Evolutionary conservation across 805 yeast genomes (phyloP), one percentile per base, ranked within the genome.

Genomic region (Kregervanrija fluxuum): DNA sequence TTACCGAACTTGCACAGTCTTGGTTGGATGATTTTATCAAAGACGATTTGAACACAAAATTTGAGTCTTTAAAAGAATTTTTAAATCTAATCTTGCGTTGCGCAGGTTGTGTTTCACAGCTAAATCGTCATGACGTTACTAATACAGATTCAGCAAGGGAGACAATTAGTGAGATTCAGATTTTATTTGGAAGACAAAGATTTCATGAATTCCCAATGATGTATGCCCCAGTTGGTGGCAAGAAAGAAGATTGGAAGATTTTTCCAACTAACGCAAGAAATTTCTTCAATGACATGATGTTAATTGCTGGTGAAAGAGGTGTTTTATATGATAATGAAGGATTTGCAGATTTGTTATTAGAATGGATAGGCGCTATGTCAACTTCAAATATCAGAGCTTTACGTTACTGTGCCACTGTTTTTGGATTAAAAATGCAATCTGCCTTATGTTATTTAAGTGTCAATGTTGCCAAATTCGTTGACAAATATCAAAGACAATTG

Each of bases 361-460:
- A 85, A 4, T 89, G 97, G 97, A 62, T 89, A 12, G 71, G 83
- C 1, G 74, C 88, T 0, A 66, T 90, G 43, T 77, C 91, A 1
- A 78, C 86, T 0, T 77, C 88, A 14, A 73, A 77, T 33, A 66
- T 84, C 9, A 71, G 96, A 49, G 76, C 93, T 1, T 69, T 90
- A 46, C 71, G 97, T 57, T 79, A 72, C 53, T 74, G 79, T 2
- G 66, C 95, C 0, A 79, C 95, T 0, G 48, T 75, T 4, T 65
- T 80, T 3, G 66, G 85, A 17, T 69, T 85, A 32, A 61, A 69
- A 10, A 73, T 88, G 48, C 82, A 84, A 55, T 74, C 82, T 8
- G 67, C 73, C 10, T 59, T 89, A 35, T 79, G 89, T 52, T 68
- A 69, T 14, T 65, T 76, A 4, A 66, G 73, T 8, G 71, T 65